phyloP scores from a whole-genome alignment of 2,329 filamentous ascomycete species.

The Pseudocercospora vitis region DNA sequence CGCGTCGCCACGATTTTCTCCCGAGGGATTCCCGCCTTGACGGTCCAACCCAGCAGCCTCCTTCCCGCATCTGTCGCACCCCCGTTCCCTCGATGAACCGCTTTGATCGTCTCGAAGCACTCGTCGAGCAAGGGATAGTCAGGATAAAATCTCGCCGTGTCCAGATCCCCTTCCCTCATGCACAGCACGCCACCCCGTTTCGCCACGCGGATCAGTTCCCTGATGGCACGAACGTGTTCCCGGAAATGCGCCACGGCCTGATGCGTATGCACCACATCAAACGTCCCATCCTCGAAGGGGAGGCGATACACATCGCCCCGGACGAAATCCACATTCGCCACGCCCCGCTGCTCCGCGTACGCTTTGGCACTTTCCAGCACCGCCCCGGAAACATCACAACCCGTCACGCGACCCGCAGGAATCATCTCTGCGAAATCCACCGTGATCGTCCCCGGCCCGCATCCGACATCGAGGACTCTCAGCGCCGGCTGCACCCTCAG shows the following conservation, averaged over 20 bases:
- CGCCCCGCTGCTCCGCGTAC: constrained; percentile 33
- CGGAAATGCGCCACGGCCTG: constrained; percentile 58
- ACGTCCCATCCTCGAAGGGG: constrained; percentile 82
- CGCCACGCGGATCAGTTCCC: constrained; percentile 17
- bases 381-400: constrained; percentile 40
- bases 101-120: constrained; percentile 22
- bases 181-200: constrained; percentile 19
- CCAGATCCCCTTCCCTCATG: constrained; percentile 27
- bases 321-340: constrained; percentile 71
- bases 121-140: constrained; percentile 19
- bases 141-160: constrained; percentile 21
- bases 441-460: constrained; percentile 43
- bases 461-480: constrained; percentile 41
- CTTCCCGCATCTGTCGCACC: constrained; percentile 23
- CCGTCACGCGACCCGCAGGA: constrained; percentile 33
- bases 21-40: constrained; percentile 14
- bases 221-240: constrained; percentile 43
- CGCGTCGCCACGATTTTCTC: constrained; percentile 10
- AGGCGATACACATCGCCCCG: constrained; percentile 99
- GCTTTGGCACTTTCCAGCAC: constrained; percentile 36
- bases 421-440: constrained; percentile 35
- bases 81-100: constrained; percentile 20
- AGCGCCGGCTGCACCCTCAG: constrained; percentile 26
- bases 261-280: constrained; percentile 73
- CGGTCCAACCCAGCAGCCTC: constrained; percentile 17